A percentile compares a stretch with the other conserved stretches of the same genome.
Conservation (phyloP, 2,329 filamentous ascomycete genomes). For the Claviceps digitariae region DNA sequence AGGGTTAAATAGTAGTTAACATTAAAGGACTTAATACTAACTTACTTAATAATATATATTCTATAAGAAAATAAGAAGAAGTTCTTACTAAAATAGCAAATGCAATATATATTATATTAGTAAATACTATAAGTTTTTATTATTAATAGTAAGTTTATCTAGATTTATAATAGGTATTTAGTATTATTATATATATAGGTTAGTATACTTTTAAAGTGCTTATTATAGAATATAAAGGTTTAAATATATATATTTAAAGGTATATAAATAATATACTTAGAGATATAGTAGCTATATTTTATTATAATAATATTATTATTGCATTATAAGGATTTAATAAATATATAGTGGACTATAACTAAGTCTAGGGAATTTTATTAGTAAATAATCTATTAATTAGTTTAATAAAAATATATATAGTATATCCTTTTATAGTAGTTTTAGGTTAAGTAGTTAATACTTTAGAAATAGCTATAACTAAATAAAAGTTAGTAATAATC, state of each 20-base stretch:
- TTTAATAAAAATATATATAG: background rate
- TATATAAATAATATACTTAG: background rate
- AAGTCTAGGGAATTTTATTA: background rate
- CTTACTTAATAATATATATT: background rate
- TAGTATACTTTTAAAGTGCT: background rate
- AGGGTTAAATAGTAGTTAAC: background rate
- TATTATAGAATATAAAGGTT: background rate
- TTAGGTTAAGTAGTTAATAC: background rate
- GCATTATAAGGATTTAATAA: background rate
- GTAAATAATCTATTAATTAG: background rate
- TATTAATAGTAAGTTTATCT: background rate
- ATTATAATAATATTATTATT: background rate
- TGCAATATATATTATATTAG: background rate
- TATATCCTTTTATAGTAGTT: background rate
- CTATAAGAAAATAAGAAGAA: background rate
- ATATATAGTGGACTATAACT: background rate
- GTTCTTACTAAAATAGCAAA: background rate
- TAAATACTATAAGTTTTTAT: too few relatives aligned
- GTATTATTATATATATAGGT: background rate
- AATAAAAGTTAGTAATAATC: background rate
- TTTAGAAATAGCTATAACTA: background rate
- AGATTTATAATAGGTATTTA: background rate
- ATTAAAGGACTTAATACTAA: background rate
- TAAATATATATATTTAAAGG: background rate
- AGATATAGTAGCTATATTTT: background rate